Evolutionary conservation across 148 eudicot species (phyloP), one percentile per base, ranked within the genome.

Genomic region (Rhododendron ferrugineum): DNA sequence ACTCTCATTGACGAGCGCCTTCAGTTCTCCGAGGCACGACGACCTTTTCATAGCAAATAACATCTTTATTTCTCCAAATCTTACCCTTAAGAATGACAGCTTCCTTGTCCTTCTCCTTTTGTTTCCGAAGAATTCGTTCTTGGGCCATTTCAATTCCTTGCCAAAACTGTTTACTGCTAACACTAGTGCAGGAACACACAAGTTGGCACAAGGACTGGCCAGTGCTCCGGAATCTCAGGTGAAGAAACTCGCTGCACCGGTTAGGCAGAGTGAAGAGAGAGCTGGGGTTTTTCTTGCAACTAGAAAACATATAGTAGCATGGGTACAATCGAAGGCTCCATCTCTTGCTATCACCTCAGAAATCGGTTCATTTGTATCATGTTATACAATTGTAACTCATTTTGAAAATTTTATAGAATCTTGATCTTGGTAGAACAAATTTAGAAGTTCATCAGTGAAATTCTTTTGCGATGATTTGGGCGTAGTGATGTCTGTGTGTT

Each of bases 171-270:
- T 94, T 72, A 89, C 94, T 4, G 99, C 98, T 11, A 90, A 89
- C 83, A 94, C 99, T 3, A 98, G 98, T 75, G 89, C 98, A 23
- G 99, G 99, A 79, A 94, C 95, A 22, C 99, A 97, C 70, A 95
- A 94, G 87, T 97, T 88, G 88, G 92, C 99, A 26, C 95, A 93
- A 85, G 98, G 98, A 37, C 81, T 95, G 78, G 92, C 89, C 6
- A 87, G 82, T 87, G 94, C 99, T 22, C 92, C 95, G 77, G 98
- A 91, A 78, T 90, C 94, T 34, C 98, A 93, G 85, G 94, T 91
- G 82, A 86, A 88, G 90, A 88, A 92, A 84, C 87, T 94, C 81
- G 92, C 91, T 13, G 94, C 90, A 9, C 99, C 98, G 2, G 95
- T 97, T 83, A 90, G 83, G 79, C 91, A 80, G 85, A 92, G 95